Evolutionary conservation across 2,329 filamentous ascomycete species (phyloP), one percentile per base, ranked within the genome.

Genomic region (Neopestalotiopsis clavispora): DNA sequence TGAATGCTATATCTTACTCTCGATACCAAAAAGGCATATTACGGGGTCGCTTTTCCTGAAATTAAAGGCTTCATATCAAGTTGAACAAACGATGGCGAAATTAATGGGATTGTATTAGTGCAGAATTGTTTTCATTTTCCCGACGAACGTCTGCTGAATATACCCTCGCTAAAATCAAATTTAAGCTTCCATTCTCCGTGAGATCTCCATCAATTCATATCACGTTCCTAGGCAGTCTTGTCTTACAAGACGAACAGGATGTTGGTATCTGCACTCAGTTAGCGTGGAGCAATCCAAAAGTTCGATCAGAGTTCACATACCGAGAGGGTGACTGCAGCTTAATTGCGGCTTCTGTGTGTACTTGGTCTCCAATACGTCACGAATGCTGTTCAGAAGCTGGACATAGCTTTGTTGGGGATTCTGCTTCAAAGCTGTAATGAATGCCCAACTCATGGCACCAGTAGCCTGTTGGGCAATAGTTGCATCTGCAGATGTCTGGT

Each of bases 321-420:
- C 94, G 80, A 99, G 85, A 68, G 96, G 96, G 81, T 99, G 96
- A 82, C 95, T 98, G 84, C 94, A 97, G 78, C 95, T 98, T 74
- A 99, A 85, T 85, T 99, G 96, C 69, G 96, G 96, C 85, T 97
- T 97, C 84, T 99, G 96, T 12, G 88, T 88, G 80, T 99, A 99
- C 78, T 95, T 95, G 65, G 89, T 90, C 71, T 93, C 84, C 71
- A 99, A 86, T 81, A 98, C 94, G 74, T 98, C 95, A 71, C 96
- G 92, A 76, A 99, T 97, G 81, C 92, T 97, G 86, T 98, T 98
- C 75, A 99, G 88, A 71, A 99, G 85, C 84, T 98, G 92, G 65
- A 99, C 95, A 78, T 99, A 99, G 84, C 94, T 98, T 85, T 99
- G 96, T 78, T 98, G 94, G 0, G 95, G 95, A 80, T 98, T 97